Conservation (phyloP, 495 filamentous ascomycete species). For the Staphylotrichum longicolle region DNA sequence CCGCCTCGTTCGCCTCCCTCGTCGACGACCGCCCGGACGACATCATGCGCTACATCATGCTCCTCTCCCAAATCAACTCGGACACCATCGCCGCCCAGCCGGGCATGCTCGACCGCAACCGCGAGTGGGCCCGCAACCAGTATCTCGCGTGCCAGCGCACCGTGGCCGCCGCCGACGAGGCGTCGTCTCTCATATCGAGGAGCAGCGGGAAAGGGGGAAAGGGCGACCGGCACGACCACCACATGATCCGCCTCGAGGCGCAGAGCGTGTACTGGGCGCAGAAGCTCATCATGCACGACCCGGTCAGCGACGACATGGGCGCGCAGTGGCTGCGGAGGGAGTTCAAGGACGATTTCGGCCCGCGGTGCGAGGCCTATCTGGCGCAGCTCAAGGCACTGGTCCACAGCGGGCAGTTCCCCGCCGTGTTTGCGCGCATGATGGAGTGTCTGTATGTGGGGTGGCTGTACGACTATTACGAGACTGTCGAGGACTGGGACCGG, state of each 20-base stretch:
- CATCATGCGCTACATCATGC: constrained; percentile 31
- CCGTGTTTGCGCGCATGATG: constrained; percentile 24
- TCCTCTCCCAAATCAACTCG: constrained; percentile 27
- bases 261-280: constrained; percentile 34
- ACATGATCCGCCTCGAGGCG: constrained; percentile 32
- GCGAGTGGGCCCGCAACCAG: constrained; percentile 30
- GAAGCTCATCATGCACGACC: constrained; percentile 28
- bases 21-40: constrained; percentile 25
- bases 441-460: constrained; percentile 29
- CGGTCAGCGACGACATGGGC: constrained; percentile 23
- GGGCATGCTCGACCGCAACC: constrained; percentile 23
- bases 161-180: too few species aligned
- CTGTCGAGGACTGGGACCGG: constrained; percentile 24
- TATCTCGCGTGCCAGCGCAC: constrained; percentile 30
- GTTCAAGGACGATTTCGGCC: constrained; percentile 25
- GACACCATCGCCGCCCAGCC: constrained; percentile 27
- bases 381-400: not conserved
- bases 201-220: not conserved
- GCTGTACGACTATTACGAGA: constrained; percentile 34
- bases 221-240: constrained; percentile 23
- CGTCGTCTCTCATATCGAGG: not conserved
- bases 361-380: constrained; percentile 15
- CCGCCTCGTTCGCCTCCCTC: constrained; percentile 24
- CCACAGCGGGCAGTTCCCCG: constrained; percentile 13
- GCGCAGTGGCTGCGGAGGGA: constrained; percentile 24